Conservation (phyloP, 176 grass and related monocot species). For the Aegilops longissima region DNA sequence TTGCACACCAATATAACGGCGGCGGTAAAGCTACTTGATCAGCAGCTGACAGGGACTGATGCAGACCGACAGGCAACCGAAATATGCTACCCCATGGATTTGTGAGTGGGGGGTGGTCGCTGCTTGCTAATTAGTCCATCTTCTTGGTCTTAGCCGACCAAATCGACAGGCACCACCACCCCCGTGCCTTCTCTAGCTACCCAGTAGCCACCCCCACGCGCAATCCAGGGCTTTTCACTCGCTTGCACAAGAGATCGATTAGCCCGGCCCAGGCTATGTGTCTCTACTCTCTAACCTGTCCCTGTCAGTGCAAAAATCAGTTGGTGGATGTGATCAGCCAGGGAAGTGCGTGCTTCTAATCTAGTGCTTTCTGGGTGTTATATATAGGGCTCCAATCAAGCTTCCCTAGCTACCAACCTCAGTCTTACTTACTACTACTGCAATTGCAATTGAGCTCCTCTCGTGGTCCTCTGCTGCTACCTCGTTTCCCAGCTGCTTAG, state of each 20-base stretch:
- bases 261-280: too few species aligned
- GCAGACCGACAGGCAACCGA: not conserved
- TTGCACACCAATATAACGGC: slow-evolving; percentile 50
- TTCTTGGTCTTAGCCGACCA: slow-evolving; percentile 36
- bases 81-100: not conserved
- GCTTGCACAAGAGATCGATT: not conserved
- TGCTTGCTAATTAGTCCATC: too few species aligned
- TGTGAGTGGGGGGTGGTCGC: not conserved
- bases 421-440: not conserved
- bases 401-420: slow-evolving; percentile 20
- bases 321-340: not conserved
- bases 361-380: slow-evolving; percentile 25
- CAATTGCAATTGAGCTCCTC: not conserved
- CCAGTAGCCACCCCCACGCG: slow-evolving; percentile 22
- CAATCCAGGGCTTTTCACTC: slow-evolving; percentile 26
- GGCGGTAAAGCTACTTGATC: slow-evolving; percentile 26
- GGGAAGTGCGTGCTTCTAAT: slow-evolving; percentile 29
- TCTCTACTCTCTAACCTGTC: not conserved
- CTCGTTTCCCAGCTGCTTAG: not conserved
- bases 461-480: not conserved
- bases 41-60: not conserved
- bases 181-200: not conserved
- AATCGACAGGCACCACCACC: slow-evolving; percentile 31
- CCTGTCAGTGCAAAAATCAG: not conserved
- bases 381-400: slow-evolving; percentile 30